Evolutionary conservation across 2,329 filamentous ascomycete species (phyloP).

Genomic region (Huntiella savannae): DNA sequence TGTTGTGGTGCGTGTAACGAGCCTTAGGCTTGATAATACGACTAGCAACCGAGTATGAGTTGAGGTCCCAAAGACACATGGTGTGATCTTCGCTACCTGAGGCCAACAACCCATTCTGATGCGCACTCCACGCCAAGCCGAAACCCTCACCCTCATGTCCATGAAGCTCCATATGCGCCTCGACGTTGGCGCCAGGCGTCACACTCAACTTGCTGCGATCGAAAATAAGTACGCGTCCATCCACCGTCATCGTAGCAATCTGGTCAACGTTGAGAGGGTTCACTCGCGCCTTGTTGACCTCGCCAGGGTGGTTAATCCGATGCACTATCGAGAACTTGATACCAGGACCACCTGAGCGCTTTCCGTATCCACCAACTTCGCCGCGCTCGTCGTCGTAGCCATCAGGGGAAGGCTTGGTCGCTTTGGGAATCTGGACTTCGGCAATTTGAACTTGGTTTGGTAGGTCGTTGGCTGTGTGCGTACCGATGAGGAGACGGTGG

Average conservation of each 20-base stretch:
- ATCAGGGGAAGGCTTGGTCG: slow-evolving; percentile 49
- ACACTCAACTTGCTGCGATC: slow-evolving; percentile 87
- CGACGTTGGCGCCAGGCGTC: slow-evolving; percentile 52
- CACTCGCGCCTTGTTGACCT: slow-evolving; percentile 97
- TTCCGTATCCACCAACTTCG: slow-evolving; percentile 86
- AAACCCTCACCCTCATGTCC: slow-evolving; percentile 85
- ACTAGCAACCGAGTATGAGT: slow-evolving; percentile 49
- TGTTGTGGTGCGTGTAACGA: slow-evolving; percentile 70
- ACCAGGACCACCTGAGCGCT: slow-evolving; percentile 45
- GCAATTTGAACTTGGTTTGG: slow-evolving; percentile 91
- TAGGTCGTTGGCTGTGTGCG: slow-evolving; percentile 73
- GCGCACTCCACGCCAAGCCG: slow-evolving; percentile 80
- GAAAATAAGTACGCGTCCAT: slow-evolving; percentile 79
- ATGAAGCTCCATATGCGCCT: slow-evolving; percentile 65
- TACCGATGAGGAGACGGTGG: slow-evolving; percentile 82
- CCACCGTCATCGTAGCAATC: slow-evolving; percentile 79
- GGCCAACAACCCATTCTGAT: slow-evolving; percentile 60
- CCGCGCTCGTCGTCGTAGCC: slow-evolving; percentile 85
- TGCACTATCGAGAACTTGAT: slow-evolving; percentile 87
- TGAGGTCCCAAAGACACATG: slow-evolving; percentile 83
- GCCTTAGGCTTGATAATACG: slow-evolving; percentile 51
- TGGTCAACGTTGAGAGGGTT: slow-evolving; percentile 95
- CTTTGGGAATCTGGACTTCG: slow-evolving; percentile 79
- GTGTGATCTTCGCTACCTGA: slow-evolving; percentile 87
- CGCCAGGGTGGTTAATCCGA: slow-evolving; percentile 87